Evolutionary conservation across 2,329 filamentous ascomycete genomes (phyloP).

Genomic region (Microdochium paspali): DNA sequence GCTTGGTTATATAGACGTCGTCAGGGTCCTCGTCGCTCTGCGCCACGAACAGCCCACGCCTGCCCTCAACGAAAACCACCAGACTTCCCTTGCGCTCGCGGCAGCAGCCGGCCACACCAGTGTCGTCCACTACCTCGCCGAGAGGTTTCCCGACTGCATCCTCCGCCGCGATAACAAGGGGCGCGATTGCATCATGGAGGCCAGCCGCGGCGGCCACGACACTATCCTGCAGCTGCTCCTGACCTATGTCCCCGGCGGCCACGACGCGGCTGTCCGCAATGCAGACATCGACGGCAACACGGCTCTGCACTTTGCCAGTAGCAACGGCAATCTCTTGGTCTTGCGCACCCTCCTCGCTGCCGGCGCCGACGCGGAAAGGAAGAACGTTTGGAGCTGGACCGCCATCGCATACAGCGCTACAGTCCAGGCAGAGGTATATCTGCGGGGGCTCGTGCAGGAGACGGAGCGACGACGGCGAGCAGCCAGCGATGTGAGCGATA

Average conservation of each 20-base stretch:
- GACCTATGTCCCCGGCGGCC: slow-evolving; percentile 48
- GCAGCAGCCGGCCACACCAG: slow-evolving; percentile 60
- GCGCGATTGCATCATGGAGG: slow-evolving; percentile 63
- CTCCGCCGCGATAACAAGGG: slow-evolving; percentile 57
- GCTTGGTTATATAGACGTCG: slow-evolving; percentile 61
- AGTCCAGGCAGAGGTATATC: slow-evolving; percentile 75
- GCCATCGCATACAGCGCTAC: slow-evolving; percentile 77
- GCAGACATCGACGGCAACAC: slow-evolving; percentile 73
- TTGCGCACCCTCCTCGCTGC: slow-evolving; percentile 68
- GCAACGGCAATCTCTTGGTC: slow-evolving; percentile 70
- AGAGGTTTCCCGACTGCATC: slow-evolving; percentile 53
- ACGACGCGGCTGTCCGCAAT: slow-evolving; percentile 41
- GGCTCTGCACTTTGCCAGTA: slow-evolving; percentile 76
- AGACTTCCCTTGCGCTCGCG: slow-evolving; percentile 77
- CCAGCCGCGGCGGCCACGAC: slow-evolving; percentile 50
- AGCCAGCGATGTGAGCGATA: slow-evolving; percentile 25
- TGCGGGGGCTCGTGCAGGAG: slow-evolving; percentile 67
- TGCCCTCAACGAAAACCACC: slow-evolving; percentile 68
- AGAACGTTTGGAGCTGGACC: slow-evolving; percentile 73
- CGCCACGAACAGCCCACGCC: slow-evolving; percentile 69
- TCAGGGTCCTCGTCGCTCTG: slow-evolving; percentile 57
- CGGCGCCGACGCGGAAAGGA: slow-evolving; percentile 63
- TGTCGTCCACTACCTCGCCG: slow-evolving; percentile 62
- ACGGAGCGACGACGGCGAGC: slow-evolving; percentile 50
- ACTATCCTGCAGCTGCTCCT: slow-evolving; percentile 56